Evolutionary conservation across 305 asterid genomes (phyloP).

Genomic region (Solanum hybrid): DNA sequence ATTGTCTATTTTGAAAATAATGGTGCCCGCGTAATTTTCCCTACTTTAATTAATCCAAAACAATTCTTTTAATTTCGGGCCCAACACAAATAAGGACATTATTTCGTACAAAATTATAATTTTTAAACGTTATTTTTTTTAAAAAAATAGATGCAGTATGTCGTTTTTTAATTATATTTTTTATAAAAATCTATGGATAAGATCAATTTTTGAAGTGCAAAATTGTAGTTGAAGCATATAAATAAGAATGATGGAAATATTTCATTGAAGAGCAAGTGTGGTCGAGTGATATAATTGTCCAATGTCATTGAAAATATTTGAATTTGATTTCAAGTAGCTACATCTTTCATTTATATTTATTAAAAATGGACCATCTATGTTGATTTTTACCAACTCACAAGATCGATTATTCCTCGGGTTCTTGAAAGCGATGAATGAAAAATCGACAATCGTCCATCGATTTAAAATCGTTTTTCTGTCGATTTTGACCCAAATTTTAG

Average conservation of each 20-base stretch:
- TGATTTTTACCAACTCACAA: neutral
- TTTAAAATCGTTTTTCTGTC: neutral
- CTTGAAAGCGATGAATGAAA: neutral
- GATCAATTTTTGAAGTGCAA: too few species aligned
- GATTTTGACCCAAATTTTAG: neutral
- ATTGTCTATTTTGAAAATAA: too few species aligned
- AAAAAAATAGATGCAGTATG: neutral
- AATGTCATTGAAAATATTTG: neutral
- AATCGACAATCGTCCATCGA: neutral
- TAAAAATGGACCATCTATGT: too few species aligned
- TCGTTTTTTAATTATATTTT: too few species aligned
- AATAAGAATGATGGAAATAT: neutral
- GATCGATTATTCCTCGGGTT: neutral
- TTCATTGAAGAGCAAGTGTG: neutral
- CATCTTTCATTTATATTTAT: neutral
- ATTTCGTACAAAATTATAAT: too few species aligned
- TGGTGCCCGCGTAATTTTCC: too few species aligned
- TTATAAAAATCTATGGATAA: too few species aligned
- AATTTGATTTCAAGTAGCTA: neutral
- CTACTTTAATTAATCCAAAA: neutral
- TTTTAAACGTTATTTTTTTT: rapidly evolving
- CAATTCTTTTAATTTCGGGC: neutral
- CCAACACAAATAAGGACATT: neutral
- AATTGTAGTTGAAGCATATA: too few species aligned
- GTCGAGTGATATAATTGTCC: neutral